phyloP scores from a whole-genome alignment of 352 stramenopile genomes.

The Pythium monospermum region DNA sequence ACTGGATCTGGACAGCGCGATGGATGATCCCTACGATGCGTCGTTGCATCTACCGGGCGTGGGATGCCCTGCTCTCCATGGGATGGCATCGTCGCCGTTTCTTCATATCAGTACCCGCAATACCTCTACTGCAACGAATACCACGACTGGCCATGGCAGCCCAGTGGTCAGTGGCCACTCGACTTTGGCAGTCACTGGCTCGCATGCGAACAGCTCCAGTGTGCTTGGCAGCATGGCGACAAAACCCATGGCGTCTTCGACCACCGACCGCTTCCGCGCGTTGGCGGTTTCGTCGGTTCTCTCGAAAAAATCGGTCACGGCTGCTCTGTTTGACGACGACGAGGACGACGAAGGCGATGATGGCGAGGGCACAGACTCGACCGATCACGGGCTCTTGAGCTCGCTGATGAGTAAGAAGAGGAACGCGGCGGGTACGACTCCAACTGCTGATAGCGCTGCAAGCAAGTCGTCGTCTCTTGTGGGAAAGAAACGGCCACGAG shows the following conservation, averaged over 20 bases:
- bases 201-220: constrained; percentile 24
- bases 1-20: constrained; percentile 17
- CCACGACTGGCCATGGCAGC: background rate
- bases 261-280: constrained; percentile 13
- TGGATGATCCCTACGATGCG: constrained; percentile 20
- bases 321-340: constrained; percentile 46
- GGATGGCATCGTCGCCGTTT: background rate
- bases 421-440: background rate
- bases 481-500: constrained; percentile 35
- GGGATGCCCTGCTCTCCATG: constrained; percentile 1
- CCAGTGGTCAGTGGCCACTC: constrained; percentile 1
- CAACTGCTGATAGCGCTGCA: background rate
- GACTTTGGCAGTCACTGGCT: constrained; percentile 3
- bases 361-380: background rate
- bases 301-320: constrained; percentile 45
- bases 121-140: background rate
- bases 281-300: constrained; percentile 17
- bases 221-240: constrained; percentile 13
- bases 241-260: background rate
- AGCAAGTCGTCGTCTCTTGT: background rate
- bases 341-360: constrained; percentile 38
- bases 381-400: constrained; percentile 16
- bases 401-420: constrained; percentile 15
- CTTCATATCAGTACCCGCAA: background rate
- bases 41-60: constrained; percentile 16